These are phyloP conservation scores for Babesia divergens DNA, from an alignment of 169 alveolate species.

Conservation along the genomic window DNA sequence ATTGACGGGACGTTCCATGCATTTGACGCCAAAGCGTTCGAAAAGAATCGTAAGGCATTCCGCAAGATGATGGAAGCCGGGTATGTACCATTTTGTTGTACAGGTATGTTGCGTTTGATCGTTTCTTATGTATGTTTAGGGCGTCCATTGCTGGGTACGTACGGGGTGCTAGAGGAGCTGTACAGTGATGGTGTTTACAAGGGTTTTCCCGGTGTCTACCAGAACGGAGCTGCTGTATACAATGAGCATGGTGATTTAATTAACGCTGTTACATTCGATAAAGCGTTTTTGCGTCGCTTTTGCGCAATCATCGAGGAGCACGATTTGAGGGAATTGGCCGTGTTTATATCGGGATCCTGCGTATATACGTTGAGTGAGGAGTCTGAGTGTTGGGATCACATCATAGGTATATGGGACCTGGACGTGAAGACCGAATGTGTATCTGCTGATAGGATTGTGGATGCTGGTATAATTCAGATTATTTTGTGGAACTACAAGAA, in stretches of 20 bases:
- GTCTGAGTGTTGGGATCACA: neutral
- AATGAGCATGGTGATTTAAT: slow-evolving; percentile 17
- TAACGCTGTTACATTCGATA: neutral
- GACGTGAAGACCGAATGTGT: neutral
- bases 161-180: neutral
- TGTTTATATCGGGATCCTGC: neutral
- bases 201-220: slow-evolving; percentile 39
- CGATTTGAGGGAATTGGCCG: neutral
- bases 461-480: neutral
- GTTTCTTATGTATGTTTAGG: neutral
- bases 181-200: slow-evolving; percentile 1
- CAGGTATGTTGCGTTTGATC: slow-evolving; percentile 1
- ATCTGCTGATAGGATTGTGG: neutral
- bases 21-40: neutral
- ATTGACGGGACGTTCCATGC: slow-evolving; percentile 54
- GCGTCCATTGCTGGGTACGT: neutral
- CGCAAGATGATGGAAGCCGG: neutral
- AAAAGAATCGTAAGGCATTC: slow-evolving; percentile 20
- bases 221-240: slow-evolving; percentile 33
- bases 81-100: slow-evolving; percentile 26
- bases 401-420: neutral
- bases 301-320: neutral
- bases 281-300: neutral
- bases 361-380: neutral
- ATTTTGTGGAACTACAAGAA: neutral